These are phyloP conservation scores for Beauveria pseudobassiana DNA, from an alignment of 2,329 filamentous ascomycete genomes.

Conservation along the genomic window DNA sequence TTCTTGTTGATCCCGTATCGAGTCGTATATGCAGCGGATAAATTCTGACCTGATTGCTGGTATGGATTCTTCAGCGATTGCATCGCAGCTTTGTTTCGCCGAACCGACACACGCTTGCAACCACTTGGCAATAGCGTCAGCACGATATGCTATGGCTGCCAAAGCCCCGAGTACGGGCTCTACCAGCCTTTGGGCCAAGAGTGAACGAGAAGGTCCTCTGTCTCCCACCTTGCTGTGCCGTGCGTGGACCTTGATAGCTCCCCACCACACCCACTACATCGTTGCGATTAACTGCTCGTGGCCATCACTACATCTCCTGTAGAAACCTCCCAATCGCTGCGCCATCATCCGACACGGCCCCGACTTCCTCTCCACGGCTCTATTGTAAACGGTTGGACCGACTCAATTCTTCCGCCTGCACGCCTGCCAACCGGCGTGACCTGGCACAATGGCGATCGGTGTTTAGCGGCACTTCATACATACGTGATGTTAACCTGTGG, in stretches of 20 bases:
- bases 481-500: too few species aligned
- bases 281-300: too few species aligned
- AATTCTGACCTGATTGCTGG: conserved; percentile 17
- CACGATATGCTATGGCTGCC: neutral
- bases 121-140: conserved; percentile 4
- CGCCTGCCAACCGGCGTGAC: too few species aligned
- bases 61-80: conserved; percentile 13
- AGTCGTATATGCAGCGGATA: conserved; percentile 16
- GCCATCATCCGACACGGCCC: too few species aligned
- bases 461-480: too few species aligned
- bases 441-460: too few species aligned
- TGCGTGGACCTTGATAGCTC: neutral
- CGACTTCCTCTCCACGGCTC: too few species aligned
- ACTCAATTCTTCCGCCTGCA: too few species aligned
- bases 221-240: neutral
- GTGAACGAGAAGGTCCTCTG: neutral
- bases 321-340: too few species aligned
- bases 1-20: neutral
- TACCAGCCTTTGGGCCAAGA: neutral
- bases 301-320: too few species aligned
- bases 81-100: conserved; percentile 16
- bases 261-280: too few species aligned
- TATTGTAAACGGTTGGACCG: too few species aligned
- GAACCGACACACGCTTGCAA: conserved; percentile 10
- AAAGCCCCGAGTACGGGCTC: neutral